phyloP scores from a whole-genome alignment of 148 eudicot species.

The Rhododendron ferrugineum region DNA sequence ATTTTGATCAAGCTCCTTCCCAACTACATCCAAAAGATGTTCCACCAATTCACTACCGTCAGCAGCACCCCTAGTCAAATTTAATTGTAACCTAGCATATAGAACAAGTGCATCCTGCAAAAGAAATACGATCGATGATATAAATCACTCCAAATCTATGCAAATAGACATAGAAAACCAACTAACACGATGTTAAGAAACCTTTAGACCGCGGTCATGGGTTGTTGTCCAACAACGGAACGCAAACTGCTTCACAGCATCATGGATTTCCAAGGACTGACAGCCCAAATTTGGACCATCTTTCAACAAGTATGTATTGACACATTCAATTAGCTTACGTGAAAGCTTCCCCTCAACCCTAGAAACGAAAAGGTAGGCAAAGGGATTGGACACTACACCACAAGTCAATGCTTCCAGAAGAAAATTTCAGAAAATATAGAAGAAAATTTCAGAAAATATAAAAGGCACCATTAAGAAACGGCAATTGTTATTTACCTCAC shows the following conservation, averaged over 20 bases:
- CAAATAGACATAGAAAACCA: not conserved
- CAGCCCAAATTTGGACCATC: constrained; percentile 90
- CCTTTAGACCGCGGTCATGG: constrained; percentile 72
- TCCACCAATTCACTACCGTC: constrained; percentile 62
- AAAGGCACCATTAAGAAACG: not conserved
- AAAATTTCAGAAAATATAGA: constrained; percentile 7
- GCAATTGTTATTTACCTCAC: constrained; percentile 38
- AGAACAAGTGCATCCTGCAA: constrained; percentile 67
- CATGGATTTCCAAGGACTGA: constrained; percentile 72
- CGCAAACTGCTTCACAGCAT: constrained; percentile 60
- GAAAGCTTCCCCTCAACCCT: constrained; percentile 87
- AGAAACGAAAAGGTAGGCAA: constrained; percentile 11
- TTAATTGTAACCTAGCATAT: constrained; percentile 77
- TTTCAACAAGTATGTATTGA: constrained; percentile 65
- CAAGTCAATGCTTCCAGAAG: not conserved
- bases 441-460: constrained; percentile 10
- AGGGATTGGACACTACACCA: not conserved
- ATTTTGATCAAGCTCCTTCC: constrained; percentile 82
- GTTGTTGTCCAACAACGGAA: constrained; percentile 69
- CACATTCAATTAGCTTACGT: constrained; percentile 76
- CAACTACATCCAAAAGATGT: constrained; percentile 69
- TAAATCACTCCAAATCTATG: not conserved
- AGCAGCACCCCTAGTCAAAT: constrained; percentile 56
- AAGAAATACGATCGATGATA: not conserved
- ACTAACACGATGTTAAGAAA: constrained; percentile 12